Conservation (phyloP, 2,329 filamentous ascomycete genomes). For the Colletotrichum limetticola region DNA sequence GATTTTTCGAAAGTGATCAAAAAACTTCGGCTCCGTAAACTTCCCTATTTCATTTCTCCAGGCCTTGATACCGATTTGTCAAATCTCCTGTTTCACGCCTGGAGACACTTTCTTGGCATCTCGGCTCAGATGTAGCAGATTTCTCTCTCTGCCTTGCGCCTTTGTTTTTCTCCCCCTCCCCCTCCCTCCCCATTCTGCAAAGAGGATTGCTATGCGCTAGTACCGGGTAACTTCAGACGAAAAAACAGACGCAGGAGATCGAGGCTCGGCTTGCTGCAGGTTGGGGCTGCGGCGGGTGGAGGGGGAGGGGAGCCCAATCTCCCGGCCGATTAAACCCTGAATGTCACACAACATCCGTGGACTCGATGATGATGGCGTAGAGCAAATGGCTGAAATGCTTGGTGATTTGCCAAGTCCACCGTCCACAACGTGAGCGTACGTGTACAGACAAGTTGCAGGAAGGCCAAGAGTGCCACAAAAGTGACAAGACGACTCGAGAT, state of each 20-base stretch:
- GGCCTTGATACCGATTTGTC: slow-evolving; percentile 11
- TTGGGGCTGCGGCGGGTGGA: slow-evolving; percentile 21
- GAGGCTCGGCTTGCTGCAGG: slow-evolving; percentile 27
- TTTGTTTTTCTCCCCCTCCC: not conserved
- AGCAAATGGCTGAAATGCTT: not conserved
- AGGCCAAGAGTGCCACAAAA: not conserved
- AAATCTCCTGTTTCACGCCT: slow-evolving; percentile 31
- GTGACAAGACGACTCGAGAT: slow-evolving; percentile 4
- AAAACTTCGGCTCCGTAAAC: not conserved
- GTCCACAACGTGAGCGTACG: not conserved
- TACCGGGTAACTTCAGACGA: slow-evolving; percentile 26
- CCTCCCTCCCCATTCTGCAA: not conserved
- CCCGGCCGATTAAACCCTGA: slow-evolving; percentile 15
- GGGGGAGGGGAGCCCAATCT: slow-evolving; percentile 17
- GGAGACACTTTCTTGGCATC: slow-evolving; percentile 31
- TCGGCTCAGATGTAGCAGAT: slow-evolving; percentile 26
- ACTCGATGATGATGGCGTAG: not conserved
- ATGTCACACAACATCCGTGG: not conserved
- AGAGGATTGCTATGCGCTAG: not conserved
- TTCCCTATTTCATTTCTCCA: not conserved
- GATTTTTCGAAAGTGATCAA: not conserved
- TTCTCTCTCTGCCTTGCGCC: not conserved
- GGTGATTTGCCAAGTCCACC: slow-evolving; percentile 7
- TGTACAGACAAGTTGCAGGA: slow-evolving; percentile 4
- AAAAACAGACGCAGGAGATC: slow-evolving; percentile 15